These are phyloP conservation scores for Massariosphaeria phaeospora DNA, from an alignment of 495 filamentous ascomycete species.

Conservation along the genomic window DNA sequence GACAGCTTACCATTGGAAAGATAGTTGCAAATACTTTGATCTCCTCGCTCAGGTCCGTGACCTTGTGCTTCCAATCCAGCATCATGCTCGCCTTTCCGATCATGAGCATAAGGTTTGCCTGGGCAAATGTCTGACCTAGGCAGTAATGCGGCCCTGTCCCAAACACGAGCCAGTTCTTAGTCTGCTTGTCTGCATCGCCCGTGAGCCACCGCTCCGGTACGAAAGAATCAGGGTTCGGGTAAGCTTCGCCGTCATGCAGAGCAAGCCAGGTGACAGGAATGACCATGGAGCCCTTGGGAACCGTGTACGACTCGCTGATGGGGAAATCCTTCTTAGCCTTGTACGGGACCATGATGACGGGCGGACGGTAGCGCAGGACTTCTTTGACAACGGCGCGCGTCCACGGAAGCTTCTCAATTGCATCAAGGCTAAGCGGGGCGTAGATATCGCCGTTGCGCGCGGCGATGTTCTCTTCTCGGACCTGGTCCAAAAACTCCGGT, in stretches of 20 bases:
- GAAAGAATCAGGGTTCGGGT: slow-evolving; percentile 81
- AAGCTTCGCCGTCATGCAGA: slow-evolving; percentile 89
- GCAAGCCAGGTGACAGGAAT: slow-evolving; percentile 86
- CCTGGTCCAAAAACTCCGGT: slow-evolving; percentile 81
- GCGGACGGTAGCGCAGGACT: slow-evolving; percentile 89
- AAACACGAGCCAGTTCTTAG: slow-evolving; percentile 97
- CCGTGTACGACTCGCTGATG: slow-evolving; percentile 79
- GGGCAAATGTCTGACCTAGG: slow-evolving; percentile 90
- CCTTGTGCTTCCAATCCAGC: slow-evolving; percentile 85
- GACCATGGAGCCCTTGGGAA: slow-evolving; percentile 91
- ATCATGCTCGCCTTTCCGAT: slow-evolving; percentile 89
- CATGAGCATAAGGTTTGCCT: slow-evolving; percentile 81
- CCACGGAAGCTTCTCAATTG: slow-evolving; percentile 82
- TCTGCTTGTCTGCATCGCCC: slow-evolving; percentile 82
- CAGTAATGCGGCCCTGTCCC: slow-evolving; percentile 97
- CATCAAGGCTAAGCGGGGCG: slow-evolving; percentile 67
- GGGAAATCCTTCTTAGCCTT: slow-evolving; percentile 93
- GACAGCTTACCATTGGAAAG: slow-evolving; percentile 91
- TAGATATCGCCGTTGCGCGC: slow-evolving; percentile 72
- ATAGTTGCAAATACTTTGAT: slow-evolving; percentile 99
- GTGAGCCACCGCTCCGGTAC: slow-evolving; percentile 90
- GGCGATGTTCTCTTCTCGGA: slow-evolving; percentile 85
- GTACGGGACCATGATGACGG: slow-evolving; percentile 97
- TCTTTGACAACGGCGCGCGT: slow-evolving; percentile 93
- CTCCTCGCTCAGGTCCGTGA: slow-evolving; percentile 76